Conservation (phyloP, 176 grass and related monocot genomes). For the Bothriochloa decipiens region DNA sequence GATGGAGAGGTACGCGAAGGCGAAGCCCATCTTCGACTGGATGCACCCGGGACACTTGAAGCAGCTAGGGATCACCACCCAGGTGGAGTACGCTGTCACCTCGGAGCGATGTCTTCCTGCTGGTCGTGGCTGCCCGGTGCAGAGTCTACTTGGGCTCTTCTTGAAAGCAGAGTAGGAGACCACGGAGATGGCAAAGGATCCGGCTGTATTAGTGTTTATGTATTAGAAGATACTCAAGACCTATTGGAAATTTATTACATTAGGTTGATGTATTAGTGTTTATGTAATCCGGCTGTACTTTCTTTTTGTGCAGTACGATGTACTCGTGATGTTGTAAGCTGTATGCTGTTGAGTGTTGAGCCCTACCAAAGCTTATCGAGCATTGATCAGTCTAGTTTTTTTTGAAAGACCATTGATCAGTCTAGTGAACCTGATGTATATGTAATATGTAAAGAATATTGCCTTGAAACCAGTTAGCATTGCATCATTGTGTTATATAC, state of each 20-base stretch:
- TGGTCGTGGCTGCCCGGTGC: background rate
- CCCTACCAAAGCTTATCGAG: background rate
- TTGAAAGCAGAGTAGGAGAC: background rate
- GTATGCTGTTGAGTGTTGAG: background rate
- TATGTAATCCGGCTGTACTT: background rate
- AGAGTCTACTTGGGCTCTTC: background rate
- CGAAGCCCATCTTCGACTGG: background rate
- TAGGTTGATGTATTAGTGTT: background rate
- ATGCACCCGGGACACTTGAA: background rate
- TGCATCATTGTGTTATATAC: background rate
- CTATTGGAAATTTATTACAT: background rate
- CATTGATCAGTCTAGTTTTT: background rate
- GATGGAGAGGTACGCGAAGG: conserved; percentile 6
- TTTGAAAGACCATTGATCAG: background rate
- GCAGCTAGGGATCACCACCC: background rate
- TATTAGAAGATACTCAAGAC: background rate
- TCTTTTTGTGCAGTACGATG: background rate
- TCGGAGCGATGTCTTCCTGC: background rate
- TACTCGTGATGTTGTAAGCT: background rate
- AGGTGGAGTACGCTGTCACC: background rate
- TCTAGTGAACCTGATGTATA: background rate
- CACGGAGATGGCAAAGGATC: background rate
- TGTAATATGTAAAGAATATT: background rate
- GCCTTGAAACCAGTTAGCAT: background rate
- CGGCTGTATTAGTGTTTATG: no score